A percentile compares a stretch with the other conserved stretches of the same genome.
Evolutionary conservation across 2,329 filamentous ascomycete genomes (phyloP).

Genomic region (Fusarium globosum): DNA sequence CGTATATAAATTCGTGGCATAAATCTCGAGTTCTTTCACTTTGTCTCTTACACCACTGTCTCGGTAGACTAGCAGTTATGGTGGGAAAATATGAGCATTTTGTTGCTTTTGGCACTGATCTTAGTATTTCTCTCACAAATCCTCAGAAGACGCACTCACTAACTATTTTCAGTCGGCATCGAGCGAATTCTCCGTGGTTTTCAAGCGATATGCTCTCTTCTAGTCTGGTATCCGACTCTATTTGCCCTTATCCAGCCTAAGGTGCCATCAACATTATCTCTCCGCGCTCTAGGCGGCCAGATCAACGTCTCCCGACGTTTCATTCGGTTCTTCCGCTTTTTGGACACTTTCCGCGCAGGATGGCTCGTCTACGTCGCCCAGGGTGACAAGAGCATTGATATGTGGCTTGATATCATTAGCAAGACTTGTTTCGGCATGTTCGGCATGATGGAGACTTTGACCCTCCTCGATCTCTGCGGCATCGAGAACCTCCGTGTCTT

Average conservation of each 20-base stretch:
- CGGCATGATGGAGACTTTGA: conserved; percentile 73
- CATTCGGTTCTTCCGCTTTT: conserved; percentile 75
- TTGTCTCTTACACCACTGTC: neutral
- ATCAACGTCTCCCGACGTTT: conserved; percentile 67
- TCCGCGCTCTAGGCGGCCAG: conserved; percentile 52
- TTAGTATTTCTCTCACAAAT: conserved; percentile 51
- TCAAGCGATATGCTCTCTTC: conserved; percentile 62
- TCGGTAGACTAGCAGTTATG: conserved; percentile 35
- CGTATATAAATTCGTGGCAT: neutral
- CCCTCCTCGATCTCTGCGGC: conserved; percentile 64
- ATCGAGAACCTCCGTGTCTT: conserved; percentile 62
- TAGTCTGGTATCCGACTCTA: conserved; percentile 58
- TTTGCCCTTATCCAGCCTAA: conserved; percentile 50
- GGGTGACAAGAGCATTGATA: conserved; percentile 47
- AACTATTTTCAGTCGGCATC: conserved; percentile 60
- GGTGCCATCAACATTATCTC: conserved; percentile 48
- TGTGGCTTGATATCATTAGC: conserved; percentile 65
- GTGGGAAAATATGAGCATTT: conserved; percentile 47
- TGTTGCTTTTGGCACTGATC: conserved; percentile 60
- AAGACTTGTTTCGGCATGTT: conserved; percentile 74
- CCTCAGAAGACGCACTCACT: conserved; percentile 5
- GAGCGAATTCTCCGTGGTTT: conserved; percentile 70
- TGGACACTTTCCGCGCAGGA: conserved; percentile 67
- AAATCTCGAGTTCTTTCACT: neutral
- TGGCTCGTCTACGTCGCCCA: conserved; percentile 54